Conservation (phyloP, 257 asterid genomes). For the Orobanche coerulescens region DNA sequence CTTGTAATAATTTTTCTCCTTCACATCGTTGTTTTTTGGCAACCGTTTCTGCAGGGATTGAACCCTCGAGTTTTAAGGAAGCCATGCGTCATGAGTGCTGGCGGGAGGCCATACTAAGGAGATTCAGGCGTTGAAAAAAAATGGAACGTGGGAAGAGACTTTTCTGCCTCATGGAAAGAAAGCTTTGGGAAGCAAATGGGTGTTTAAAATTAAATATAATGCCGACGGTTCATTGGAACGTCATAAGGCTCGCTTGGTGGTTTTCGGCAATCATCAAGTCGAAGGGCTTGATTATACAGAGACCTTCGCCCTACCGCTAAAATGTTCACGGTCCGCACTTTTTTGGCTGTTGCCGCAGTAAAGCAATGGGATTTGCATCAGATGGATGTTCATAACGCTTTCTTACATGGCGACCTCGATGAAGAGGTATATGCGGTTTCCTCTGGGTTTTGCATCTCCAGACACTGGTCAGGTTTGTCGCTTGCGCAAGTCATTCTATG, state of each 20-base stretch:
- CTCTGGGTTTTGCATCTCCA: background rate
- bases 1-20: too few species aligned
- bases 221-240: conserved; percentile 2
- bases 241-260: background rate
- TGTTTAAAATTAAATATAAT: conserved; percentile 17
- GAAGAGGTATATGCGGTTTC: conserved; percentile 7
- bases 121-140: too few species aligned
- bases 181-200: conserved; percentile 1
- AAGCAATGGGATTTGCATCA: conserved; percentile 12
- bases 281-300: background rate
- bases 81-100: too few species aligned
- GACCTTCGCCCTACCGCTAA: background rate
- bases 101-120: too few species aligned
- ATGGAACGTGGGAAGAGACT: too few species aligned
- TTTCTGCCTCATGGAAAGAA: background rate
- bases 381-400: background rate
- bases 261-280: background rate
- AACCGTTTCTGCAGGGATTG: too few species aligned
- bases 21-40: too few species aligned
- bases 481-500: conserved; percentile 1
- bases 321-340: background rate
- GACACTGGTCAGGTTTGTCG: background rate
- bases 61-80: too few species aligned
- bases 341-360: background rate
- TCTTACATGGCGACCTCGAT: too few species aligned